A percentile compares a stretch with the other conserved stretches of the same genome.
phyloP scores from a whole-genome alignment of 2,329 filamentous ascomycete genomes.

The Hyphodiscus sp. region DNA sequence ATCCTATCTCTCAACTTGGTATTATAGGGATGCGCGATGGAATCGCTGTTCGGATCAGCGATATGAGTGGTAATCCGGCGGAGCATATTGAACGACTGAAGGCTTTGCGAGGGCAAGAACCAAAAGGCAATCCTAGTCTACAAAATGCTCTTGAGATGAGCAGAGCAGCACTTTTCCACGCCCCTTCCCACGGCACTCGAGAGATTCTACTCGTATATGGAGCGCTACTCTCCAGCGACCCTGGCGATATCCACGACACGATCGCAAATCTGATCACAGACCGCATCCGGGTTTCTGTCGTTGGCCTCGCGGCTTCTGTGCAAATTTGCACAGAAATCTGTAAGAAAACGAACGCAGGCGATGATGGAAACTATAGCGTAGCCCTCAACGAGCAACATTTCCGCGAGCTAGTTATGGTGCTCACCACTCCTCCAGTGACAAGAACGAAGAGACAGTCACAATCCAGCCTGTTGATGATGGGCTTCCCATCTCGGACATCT shows the following conservation, averaged over 20 bases:
- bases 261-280: conserved; percentile 73
- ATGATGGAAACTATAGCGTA: conserved; percentile 70
- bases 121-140: conserved; percentile 70
- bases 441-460: conserved; percentile 54
- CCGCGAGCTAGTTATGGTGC: conserved; percentile 77
- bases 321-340: conserved; percentile 89
- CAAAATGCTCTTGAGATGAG: conserved; percentile 97
- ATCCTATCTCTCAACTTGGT: conserved; percentile 92
- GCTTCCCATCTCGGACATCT: conserved; percentile 82
- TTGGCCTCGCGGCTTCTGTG: conserved; percentile 86
- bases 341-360: conserved; percentile 76
- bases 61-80: conserved; percentile 85
- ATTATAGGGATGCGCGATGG: conserved; percentile 93
- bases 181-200: conserved; percentile 85
- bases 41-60: conserved; percentile 75
- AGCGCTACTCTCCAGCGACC: conserved; percentile 82
- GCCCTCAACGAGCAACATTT: conserved; percentile 85
- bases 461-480: conserved; percentile 85
- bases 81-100: conserved; percentile 78
- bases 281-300: conserved; percentile 78
- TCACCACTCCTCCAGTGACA: conserved; percentile 84
- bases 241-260: conserved; percentile 90
- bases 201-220: conserved; percentile 92
- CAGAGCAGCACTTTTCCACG: conserved; percentile 83
- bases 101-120: conserved; percentile 57